Percentiles rank a stretch among this genome's conserved stretches.
These are phyloP conservation scores for Xenosphaeropsis pyriputrescens DNA, from an alignment of 2,329 filamentous ascomycete genomes.

Conservation along the genomic window DNA sequence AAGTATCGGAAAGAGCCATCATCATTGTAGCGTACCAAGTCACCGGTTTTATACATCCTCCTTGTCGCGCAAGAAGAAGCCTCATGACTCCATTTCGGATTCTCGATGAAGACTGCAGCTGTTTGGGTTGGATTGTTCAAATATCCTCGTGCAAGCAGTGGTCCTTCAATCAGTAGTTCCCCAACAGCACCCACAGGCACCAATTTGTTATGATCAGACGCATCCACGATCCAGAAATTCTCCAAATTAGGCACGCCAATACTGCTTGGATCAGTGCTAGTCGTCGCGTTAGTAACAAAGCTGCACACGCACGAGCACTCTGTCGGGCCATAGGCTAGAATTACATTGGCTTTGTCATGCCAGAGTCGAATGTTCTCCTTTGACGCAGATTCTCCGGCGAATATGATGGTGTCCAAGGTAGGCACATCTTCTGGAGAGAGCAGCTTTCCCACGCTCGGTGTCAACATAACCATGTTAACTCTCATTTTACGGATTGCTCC, in stretches of 20 bases:
- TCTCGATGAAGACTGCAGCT: slow-evolving; percentile 4
- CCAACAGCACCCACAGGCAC: slow-evolving; percentile 1
- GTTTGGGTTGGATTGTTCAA: slow-evolving; percentile 1
- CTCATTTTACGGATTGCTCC: background rate
- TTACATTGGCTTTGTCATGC: background rate
- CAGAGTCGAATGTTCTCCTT: slow-evolving; percentile 8
- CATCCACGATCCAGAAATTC: slow-evolving; percentile 1
- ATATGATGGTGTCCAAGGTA: slow-evolving; percentile 16
- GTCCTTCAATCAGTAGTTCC: slow-evolving; percentile 2
- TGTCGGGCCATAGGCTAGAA: background rate
- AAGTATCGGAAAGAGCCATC: slow-evolving; percentile 45
- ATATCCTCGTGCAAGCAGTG: slow-evolving; percentile 1
- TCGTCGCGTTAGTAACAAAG: background rate
- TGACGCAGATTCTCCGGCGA: slow-evolving; percentile 50
- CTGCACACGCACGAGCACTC: background rate
- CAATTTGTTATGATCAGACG: background rate
- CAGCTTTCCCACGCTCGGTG: background rate
- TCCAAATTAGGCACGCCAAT: background rate
- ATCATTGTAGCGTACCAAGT: slow-evolving; percentile 41
- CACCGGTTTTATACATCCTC: slow-evolving; percentile 45
- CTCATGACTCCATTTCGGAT: slow-evolving; percentile 2
- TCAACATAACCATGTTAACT: slow-evolving; percentile 1
- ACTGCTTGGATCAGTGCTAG: slow-evolving; percentile 1
- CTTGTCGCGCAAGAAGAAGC: too few relatives aligned
- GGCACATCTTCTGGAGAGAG: background rate